Conservation (phyloP, 768 basidiomycete genomes). For the Leucosporidium creatinivorum region DNA sequence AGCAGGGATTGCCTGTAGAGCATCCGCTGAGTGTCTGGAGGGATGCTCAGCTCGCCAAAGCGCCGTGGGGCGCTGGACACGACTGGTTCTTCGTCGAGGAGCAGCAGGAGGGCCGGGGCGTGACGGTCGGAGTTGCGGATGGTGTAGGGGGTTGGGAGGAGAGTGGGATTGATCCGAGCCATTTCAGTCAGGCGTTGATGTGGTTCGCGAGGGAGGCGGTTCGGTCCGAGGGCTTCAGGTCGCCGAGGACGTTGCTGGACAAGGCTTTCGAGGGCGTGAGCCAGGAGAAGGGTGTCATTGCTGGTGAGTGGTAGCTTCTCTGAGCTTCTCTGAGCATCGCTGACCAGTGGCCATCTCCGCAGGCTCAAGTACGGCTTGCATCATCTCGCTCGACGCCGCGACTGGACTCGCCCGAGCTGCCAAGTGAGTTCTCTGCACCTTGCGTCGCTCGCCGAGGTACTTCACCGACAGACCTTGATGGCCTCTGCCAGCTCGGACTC, state of each 20-base stretch:
- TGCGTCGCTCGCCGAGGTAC: too few species aligned
- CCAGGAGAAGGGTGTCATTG: conserved; percentile 16
- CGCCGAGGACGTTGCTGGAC: conserved; percentile 2
- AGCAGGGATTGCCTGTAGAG: too few species aligned
- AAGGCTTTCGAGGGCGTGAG: conserved; percentile 18
- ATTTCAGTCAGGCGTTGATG: conserved; percentile 88
- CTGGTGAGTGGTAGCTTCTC: conserved; percentile 9
- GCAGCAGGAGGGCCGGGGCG: neutral
- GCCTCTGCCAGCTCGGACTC: too few species aligned
- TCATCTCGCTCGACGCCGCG: conserved; percentile 14
- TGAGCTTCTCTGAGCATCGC: neutral
- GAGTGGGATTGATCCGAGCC: conserved; percentile 72
- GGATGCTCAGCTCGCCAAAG: conserved; percentile 8
- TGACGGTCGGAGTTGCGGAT: conserved; percentile 19
- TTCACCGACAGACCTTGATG: too few species aligned
- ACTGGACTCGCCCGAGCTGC: conserved; percentile 23
- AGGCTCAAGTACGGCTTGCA: conserved; percentile 28
- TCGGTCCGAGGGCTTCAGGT: neutral
- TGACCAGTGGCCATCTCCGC: neutral
- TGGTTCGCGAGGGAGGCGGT: conserved; percentile 18
- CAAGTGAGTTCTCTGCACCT: conserved; percentile 8
- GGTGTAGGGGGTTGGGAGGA: conserved; percentile 55
- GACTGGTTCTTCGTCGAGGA: conserved; percentile 20
- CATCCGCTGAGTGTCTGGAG: conserved; percentile 9
- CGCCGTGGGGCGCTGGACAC: conserved; percentile 23